Percentiles rank a stretch among this genome's conserved stretches.
These are phyloP conservation scores for Dictyostelium capitatum DNA, from an alignment of 78 protist species.

Conservation along the genomic window DNA sequence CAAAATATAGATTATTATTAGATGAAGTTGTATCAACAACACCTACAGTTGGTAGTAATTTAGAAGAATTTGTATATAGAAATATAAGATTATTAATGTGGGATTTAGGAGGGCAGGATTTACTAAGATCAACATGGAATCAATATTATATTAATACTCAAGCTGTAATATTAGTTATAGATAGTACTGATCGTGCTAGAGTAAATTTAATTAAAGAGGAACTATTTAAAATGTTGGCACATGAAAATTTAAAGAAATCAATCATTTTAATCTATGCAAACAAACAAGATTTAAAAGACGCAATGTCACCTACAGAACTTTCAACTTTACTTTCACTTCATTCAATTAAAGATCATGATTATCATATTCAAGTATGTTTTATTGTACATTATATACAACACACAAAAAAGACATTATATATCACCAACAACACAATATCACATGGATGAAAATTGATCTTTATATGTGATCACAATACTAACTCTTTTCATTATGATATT, in stretches of 20 bases:
- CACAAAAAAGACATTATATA: too few relatives aligned
- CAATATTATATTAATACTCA: conserved; percentile 88
- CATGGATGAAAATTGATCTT: conserved; percentile 81
- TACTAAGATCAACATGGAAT: conserved; percentile 87
- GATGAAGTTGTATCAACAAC: conserved; percentile 91
- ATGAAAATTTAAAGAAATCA: conserved; percentile 79
- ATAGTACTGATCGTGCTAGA: conserved; percentile 89
- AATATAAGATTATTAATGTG: conserved; percentile 90
- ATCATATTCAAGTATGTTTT: conserved; percentile 87
- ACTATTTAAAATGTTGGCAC: conserved; percentile 82
- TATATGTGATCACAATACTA: background rate
- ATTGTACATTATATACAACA: background rate
- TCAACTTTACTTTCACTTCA: conserved; percentile 75
- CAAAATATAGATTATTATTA: conserved; percentile 57
- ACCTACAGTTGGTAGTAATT: conserved; percentile 94
- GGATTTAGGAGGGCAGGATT: conserved; percentile 92
- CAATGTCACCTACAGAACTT: conserved; percentile 90
- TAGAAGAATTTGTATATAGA: conserved; percentile 92
- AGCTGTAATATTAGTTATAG: conserved; percentile 91
- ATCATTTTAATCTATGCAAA: conserved; percentile 89
- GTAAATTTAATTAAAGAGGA: conserved; percentile 81
- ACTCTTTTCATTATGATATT: background rate
- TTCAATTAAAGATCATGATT: conserved; percentile 81
- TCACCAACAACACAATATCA: background rate
- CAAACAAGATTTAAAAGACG: conserved; percentile 90